phyloP scores from a whole-genome alignment of 352 stramenopile genomes.

The Phytopythium ostracodes region DNA sequence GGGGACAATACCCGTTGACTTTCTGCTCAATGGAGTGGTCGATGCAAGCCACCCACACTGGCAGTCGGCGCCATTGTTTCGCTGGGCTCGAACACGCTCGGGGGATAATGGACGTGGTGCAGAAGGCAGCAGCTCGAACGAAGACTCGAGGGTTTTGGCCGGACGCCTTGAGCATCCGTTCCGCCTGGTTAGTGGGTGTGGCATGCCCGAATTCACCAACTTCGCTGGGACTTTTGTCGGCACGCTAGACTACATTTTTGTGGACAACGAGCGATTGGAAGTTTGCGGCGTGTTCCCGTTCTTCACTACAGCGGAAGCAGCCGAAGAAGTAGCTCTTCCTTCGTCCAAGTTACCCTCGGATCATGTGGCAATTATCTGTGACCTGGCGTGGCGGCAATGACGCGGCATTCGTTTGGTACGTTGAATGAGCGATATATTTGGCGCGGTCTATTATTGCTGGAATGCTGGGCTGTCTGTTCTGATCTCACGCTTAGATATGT shows the following conservation, averaged over 20 bases:
- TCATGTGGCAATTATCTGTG: conserved; percentile 71
- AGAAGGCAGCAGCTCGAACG: background rate
- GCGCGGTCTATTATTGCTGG: background rate
- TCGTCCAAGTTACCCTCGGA: conserved; percentile 76
- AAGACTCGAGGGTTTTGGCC: conserved; percentile 5
- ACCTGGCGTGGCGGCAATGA: conserved; percentile 40
- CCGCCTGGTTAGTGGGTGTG: conserved; percentile 47
- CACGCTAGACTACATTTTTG: conserved; percentile 73
- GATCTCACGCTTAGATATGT: background rate
- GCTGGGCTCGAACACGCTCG: conserved; percentile 23
- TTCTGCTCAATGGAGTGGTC: conserved; percentile 43
- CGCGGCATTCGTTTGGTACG: background rate
- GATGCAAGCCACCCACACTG: conserved; percentile 49
- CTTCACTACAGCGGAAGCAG: conserved; percentile 58
- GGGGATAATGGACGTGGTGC: background rate
- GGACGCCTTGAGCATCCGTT: conserved; percentile 41
- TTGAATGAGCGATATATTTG: background rate
- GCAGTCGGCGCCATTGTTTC: conserved; percentile 43
- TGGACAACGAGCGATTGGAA: conserved; percentile 28
- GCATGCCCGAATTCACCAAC: conserved; percentile 68
- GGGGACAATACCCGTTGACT: conserved; percentile 34
- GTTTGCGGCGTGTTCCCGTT: conserved; percentile 52
- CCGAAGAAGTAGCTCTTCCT: conserved; percentile 55
- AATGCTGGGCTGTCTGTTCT: background rate
- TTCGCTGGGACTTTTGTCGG: conserved; percentile 59